Evolutionary conservation across 176 grass and related monocot genomes (phyloP), one percentile per base, ranked within the genome.

Genomic region (Thinopyrum elongatum): DNA sequence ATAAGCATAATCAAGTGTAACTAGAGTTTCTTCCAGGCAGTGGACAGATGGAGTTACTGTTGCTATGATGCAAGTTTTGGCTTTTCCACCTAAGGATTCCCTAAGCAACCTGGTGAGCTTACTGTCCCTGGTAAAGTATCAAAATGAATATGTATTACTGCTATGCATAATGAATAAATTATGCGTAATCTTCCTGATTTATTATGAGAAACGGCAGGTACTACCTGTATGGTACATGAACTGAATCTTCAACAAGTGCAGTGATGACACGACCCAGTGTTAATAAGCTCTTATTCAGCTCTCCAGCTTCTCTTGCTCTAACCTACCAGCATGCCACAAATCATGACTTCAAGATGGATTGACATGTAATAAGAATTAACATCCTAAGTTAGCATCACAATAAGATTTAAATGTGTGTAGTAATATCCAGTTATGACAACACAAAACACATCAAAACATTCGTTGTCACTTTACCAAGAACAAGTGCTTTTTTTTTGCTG

Each of bases 61-160:
- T 79, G 95, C 95, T 84, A 97, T 95, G 69, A 97, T 89, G 75
- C 95, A 97, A 66, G 95, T 97, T 89, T 97, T 97, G 76, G 95
- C 90, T 88, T 95, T 97, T 61, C 95, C 95, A 65, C 95, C 95
- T 76, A 97, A 95, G 39, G 95, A 97, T 89, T 97, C 95, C 79
- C 92, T 94, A 82, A 97, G 86, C 69, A 97, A 81, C 76, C 95
- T 94, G 21, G 92, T 97, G 70, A 97, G 85, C 65, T 97, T 97
- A 83, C 95, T 97, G 74, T 95, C 93, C 92, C 95, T 95, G 88
- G 70, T 88, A 80, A 58, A 75, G 70, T 85, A 63, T 77, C 30
- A 90, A 84, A 65, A 75, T 82, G 4, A 82, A 49, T 75, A 65
- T 76, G 17, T 16, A 83, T 81, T 85, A 80, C 47, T 70, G 34